Evolutionary conservation across 2,329 filamentous ascomycete genomes (phyloP).

Genomic region (Alternaria sp.): DNA sequence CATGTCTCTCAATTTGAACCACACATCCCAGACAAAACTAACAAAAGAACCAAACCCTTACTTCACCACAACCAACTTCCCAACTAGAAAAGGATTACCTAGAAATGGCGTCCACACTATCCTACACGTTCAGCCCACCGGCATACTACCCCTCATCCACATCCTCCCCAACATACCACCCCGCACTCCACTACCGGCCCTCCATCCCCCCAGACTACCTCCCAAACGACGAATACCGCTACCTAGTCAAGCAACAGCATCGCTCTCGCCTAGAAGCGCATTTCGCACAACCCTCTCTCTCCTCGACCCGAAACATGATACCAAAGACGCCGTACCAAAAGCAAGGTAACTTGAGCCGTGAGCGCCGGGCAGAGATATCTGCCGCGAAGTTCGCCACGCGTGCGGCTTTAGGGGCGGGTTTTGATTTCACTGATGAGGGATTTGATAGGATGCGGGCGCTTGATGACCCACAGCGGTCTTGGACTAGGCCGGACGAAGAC

Average conservation of each 20-base stretch:
- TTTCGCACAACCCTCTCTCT: not conserved
- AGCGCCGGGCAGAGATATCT: conserved; percentile 13
- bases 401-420: conserved; percentile 12
- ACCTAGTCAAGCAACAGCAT: conserved; percentile 3
- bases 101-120: not conserved
- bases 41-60: not conserved
- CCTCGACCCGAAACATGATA: not conserved
- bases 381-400: conserved; percentile 19
- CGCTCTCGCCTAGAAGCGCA: conserved; percentile 8
- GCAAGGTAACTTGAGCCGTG: not conserved
- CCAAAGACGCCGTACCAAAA: conserved; percentile 7
- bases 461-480: not conserved
- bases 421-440: conserved; percentile 12
- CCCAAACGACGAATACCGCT: conserved; percentile 13
- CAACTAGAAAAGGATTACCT: not conserved
- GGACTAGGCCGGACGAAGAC: not conserved
- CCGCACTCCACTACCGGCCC: not conserved
- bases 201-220: conserved; percentile 2
- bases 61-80: not conserved
- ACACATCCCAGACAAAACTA: not conserved
- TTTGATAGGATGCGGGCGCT: not conserved
- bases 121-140: not conserved
- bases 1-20: not conserved
- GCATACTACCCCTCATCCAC: not conserved
- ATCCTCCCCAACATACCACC: not conserved